Percentiles rank a stretch among this genome's conserved stretches.
These are phyloP conservation scores for Xylariaceae sp. DNA, from an alignment of 2,329 filamentous ascomycete species.

Conservation along the genomic window DNA sequence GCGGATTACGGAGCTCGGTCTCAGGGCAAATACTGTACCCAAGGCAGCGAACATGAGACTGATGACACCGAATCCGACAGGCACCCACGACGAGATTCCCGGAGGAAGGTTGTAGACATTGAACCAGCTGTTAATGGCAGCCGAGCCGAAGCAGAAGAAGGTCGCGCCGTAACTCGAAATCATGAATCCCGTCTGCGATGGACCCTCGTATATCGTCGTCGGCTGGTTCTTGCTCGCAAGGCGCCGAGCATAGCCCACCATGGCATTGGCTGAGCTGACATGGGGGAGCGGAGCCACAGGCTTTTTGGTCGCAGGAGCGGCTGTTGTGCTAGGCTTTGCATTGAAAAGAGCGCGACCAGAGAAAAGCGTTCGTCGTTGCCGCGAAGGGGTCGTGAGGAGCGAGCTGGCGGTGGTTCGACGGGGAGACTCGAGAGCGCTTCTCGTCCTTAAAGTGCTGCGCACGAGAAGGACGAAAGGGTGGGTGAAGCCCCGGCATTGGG, in stretches of 20 bases:
- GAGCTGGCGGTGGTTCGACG: conserved; percentile 4
- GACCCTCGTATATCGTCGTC: conserved; percentile 59
- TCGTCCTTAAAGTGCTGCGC: conserved; percentile 23
- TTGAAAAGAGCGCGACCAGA: conserved; percentile 2
- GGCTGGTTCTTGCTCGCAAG: conserved; percentile 51
- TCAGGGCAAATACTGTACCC: conserved; percentile 55
- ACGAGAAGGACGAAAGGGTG: conserved; percentile 27
- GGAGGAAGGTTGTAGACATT: conserved; percentile 46
- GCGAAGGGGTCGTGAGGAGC: conserved; percentile 9
- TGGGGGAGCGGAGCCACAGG: not conserved
- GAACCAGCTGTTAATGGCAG: conserved; percentile 45
- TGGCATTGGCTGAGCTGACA: conserved; percentile 13
- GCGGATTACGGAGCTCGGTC: conserved; percentile 53
- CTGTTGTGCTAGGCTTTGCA: not conserved
- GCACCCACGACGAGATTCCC: conserved; percentile 52
- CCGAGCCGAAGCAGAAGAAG: conserved; percentile 47
- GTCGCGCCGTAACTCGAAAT: conserved; percentile 54
- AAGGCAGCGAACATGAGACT: conserved; percentile 56
- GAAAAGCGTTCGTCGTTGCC: conserved; percentile 15
- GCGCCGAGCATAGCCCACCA: conserved; percentile 47
- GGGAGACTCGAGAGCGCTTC: conserved; percentile 9
- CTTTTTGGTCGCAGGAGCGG: conserved; percentile 5
- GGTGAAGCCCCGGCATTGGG: conserved; percentile 29
- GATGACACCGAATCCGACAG: conserved; percentile 51
- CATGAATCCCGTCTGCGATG: conserved; percentile 59